phyloP scores from a whole-genome alignment of 2,329 filamentous ascomycete species.

The Colletotrichum lentis region DNA sequence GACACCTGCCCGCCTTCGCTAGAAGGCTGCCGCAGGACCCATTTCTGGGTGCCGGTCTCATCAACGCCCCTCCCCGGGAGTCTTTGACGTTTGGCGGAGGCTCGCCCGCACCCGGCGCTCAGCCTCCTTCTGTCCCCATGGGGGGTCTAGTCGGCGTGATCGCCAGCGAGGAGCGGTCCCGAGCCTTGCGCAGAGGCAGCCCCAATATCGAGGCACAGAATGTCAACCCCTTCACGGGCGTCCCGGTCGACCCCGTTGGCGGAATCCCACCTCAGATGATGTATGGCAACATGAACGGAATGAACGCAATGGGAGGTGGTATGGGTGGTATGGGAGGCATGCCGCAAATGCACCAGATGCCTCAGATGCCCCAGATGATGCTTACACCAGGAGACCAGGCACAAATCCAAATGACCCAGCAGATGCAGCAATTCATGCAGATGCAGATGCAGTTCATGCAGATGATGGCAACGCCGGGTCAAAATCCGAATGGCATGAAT shows the following conservation, averaged over 20 bases:
- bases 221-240: slow-evolving; percentile 48
- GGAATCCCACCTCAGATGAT: slow-evolving; percentile 58
- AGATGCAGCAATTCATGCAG: slow-evolving; percentile 88
- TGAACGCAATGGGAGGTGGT: slow-evolving; percentile 38
- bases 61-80: slow-evolving; percentile 76
- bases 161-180: slow-evolving; percentile 80
- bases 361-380: slow-evolving; percentile 51
- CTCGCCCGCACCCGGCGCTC: slow-evolving; percentile 50
- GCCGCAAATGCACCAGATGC: slow-evolving; percentile 29
- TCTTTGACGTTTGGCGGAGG: slow-evolving; percentile 75
- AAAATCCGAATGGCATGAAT: slow-evolving; percentile 42
- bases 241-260: slow-evolving; percentile 57
- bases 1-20: slow-evolving; percentile 80
- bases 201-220: slow-evolving; percentile 69
- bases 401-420: slow-evolving; percentile 81
- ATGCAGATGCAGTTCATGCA: slow-evolving; percentile 97
- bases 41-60: slow-evolving; percentile 80
- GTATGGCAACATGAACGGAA: slow-evolving; percentile 46
- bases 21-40: slow-evolving; percentile 84
- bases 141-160: slow-evolving; percentile 90
- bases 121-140: slow-evolving; percentile 61
- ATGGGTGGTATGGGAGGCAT: slow-evolving; percentile 45
- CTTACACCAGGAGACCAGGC: slow-evolving; percentile 73
- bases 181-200: slow-evolving; percentile 80
- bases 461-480: slow-evolving; percentile 68